These are phyloP conservation scores for Poronia punctata DNA, from an alignment of 495 filamentous ascomycete genomes.

Conservation along the genomic window DNA sequence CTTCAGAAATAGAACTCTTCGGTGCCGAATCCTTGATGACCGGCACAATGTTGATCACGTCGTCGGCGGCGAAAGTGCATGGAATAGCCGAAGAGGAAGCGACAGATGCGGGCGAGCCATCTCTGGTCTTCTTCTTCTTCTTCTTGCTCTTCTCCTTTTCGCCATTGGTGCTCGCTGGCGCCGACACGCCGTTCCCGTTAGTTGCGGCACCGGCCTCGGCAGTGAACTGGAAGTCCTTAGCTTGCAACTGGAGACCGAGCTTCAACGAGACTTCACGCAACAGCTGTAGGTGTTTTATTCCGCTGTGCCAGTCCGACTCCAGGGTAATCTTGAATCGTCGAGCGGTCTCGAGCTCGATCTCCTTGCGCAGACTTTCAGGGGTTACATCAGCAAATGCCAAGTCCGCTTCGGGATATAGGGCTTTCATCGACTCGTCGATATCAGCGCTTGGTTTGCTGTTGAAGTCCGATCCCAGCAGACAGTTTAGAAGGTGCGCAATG, in stretches of 20 bases:
- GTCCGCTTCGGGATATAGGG: conserved; percentile 76
- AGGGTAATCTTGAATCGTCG: conserved; percentile 73
- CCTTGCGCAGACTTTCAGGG: conserved; percentile 58
- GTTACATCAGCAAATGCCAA: conserved; percentile 72
- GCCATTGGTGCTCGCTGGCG: conserved; percentile 26
- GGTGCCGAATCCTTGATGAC: conserved; percentile 90
- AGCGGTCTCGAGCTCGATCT: conserved; percentile 64
- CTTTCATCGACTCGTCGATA: conserved; percentile 64
- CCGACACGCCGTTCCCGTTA: too few relatives aligned
- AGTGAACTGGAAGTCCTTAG: conserved; percentile 71
- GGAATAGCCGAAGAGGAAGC: conserved; percentile 39
- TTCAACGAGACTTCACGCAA: conserved; percentile 86
- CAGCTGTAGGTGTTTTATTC: conserved; percentile 69
- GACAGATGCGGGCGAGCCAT: conserved; percentile 45
- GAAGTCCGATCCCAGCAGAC: conserved; percentile 70
- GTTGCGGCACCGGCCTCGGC: conserved; percentile 13
- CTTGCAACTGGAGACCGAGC: conserved; percentile 81
- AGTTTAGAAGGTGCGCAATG: conserved; percentile 87
- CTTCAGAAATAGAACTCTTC: conserved; percentile 82
- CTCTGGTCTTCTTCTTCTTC: conserved; percentile 68
- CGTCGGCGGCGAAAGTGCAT: conserved; percentile 71
- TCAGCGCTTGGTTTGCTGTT: conserved; percentile 71
- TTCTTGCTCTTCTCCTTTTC: conserved; percentile 47
- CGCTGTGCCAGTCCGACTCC: conserved; percentile 54
- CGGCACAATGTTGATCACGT: conserved; percentile 86